These are phyloP conservation scores for Erythrobasidium yunnanense DNA, from an alignment of 768 basidiomycete species.

Conservation along the genomic window DNA sequence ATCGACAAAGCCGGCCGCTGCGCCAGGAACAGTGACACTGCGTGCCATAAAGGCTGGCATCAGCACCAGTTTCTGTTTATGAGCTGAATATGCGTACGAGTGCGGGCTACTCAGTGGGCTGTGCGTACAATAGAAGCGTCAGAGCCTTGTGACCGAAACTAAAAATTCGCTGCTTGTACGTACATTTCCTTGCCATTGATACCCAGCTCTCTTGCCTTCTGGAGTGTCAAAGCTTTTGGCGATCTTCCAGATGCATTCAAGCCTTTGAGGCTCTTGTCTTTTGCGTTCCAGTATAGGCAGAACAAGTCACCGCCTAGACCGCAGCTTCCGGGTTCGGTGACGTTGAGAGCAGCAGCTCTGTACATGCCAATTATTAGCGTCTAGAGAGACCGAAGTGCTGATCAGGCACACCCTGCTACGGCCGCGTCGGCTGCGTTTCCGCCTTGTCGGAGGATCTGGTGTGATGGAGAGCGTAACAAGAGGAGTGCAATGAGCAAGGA, in stretches of 20 bases:
- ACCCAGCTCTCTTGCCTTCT: slow-evolving; percentile 60
- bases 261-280: slow-evolving; percentile 67
- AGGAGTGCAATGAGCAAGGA: neutral
- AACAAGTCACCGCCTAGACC: slow-evolving; percentile 55
- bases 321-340: slow-evolving; percentile 68
- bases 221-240: slow-evolving; percentile 65
- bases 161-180: too few relatives aligned
- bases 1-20: slow-evolving; percentile 92
- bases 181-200: slow-evolving; percentile 54
- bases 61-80: neutral
- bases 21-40: slow-evolving; percentile 49
- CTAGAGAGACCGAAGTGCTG: neutral
- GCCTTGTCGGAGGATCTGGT: slow-evolving; percentile 65
- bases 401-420: slow-evolving; percentile 53
- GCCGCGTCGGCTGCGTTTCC: slow-evolving; percentile 70
- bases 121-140: too few relatives aligned
- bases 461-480: neutral
- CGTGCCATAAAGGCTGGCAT: neutral
- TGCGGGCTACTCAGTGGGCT: slow-evolving; percentile 1
- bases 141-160: too few relatives aligned
- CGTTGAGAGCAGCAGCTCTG: slow-evolving; percentile 71
- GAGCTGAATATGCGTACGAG: neutral
- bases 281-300: slow-evolving; percentile 75
- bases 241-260: slow-evolving; percentile 86
- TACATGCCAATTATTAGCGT: neutral